Evolutionary conservation across 202 grass and related monocot genomes (phyloP).

Genomic region (Hordeum pubiflorum): DNA sequence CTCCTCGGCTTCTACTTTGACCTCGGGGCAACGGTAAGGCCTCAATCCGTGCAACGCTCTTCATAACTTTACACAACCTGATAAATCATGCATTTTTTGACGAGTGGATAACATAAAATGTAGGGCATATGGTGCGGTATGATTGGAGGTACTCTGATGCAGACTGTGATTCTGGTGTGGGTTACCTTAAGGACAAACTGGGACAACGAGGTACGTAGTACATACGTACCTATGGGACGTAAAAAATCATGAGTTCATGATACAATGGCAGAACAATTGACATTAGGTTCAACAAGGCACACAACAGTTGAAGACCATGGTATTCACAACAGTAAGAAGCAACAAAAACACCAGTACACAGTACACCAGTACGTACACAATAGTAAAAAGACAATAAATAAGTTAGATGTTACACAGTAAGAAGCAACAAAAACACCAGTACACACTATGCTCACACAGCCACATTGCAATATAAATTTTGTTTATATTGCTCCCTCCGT

Average conservation of each 20-base stretch:
- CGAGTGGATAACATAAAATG: background rate
- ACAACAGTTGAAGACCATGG: too few relatives aligned
- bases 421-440: too few relatives aligned
- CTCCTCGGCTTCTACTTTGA: constrained; percentile 59
- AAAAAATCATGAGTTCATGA: too few relatives aligned
- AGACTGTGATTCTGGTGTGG: constrained; percentile 35
- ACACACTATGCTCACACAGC: background rate
- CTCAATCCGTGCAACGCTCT: background rate
- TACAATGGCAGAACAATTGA: too few relatives aligned
- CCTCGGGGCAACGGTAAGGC: constrained; percentile 44
- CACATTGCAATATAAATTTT: background rate
- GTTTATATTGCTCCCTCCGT: too few relatives aligned
- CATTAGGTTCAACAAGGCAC: too few relatives aligned
- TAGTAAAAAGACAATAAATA: too few relatives aligned
- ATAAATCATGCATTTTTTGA: background rate
- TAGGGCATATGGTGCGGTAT: constrained; percentile 49
- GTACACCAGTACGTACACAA: too few relatives aligned
- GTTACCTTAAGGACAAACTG: constrained; percentile 43
- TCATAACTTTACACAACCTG: background rate
- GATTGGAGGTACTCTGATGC: constrained; percentile 43
- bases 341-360: too few relatives aligned
- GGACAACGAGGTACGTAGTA: constrained; percentile 36
- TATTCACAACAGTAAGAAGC: too few relatives aligned
- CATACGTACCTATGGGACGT: too few relatives aligned
- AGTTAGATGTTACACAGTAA: too few relatives aligned